Evolutionary conservation across 495 filamentous ascomycete species (phyloP), one percentile per base, ranked within the genome.

Genomic region (Aspergillus funiculosus): DNA sequence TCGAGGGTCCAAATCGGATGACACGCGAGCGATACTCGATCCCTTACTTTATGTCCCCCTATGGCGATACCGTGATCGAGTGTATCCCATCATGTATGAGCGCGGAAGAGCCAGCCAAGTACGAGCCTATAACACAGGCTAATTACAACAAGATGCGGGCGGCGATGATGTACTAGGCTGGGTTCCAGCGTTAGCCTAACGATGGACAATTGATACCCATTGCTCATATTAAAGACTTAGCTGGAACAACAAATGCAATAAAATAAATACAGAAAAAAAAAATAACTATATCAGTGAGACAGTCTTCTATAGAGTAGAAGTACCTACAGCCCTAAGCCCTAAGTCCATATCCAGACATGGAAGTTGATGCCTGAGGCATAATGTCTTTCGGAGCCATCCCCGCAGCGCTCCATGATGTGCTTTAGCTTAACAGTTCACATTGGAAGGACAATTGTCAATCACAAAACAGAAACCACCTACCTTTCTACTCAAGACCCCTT

Each of bases 1-100:
- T 66, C 30, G 54, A 60, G 10, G 62, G 69, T 5, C 43, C 53
- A n/a, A 49, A 66, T 13, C 54, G 67, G 5, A 73, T 79, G 62
- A 78, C 74, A 2, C 61, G 62, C 38, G 61, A 72, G 22, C 61
- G 79, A 22, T 83, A 78, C 46, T 81, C 78, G 10, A 82, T 83
- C 50, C 78, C 79, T 3, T 83, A 77, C 58, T 85, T 82, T 50
- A 62, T 81, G 38, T 62, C 69, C 18, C 74, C 77, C 0, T 75
- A 83, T 53, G 62, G 66, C 24, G 66, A 75, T 24, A 58, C 68
- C 14, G 50, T 80, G 11, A 75, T 85, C 42, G 74, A 81, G 52
- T 76, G 73, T 39, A 62, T 83, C 42, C 68, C 75, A 1, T 73
- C 74, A 15, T 80, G 74, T 51, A 58, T 50, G 39, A 56, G 53